Evolutionary conservation across 768 basidiomycete species (phyloP), one percentile per base, ranked within the genome.

Genomic region (Termitomyces sp.): DNA sequence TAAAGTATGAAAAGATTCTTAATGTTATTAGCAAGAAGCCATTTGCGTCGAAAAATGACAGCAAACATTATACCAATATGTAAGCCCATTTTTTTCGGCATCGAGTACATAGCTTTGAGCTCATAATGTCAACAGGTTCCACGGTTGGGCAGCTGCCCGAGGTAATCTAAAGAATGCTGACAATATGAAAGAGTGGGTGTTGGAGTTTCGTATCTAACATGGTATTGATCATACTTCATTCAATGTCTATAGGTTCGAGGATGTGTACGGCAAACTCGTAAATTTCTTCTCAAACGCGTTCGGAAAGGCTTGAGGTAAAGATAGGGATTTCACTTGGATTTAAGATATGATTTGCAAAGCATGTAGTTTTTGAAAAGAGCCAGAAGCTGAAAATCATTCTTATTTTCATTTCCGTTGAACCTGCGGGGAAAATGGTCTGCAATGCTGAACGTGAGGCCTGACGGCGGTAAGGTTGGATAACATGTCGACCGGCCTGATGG

Each of bases 71-170:
- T 57, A 45, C 70, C 2, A 75, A 73, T 57, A 80, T 80, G 76
- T 79, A 54, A 42, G 67, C 65, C 20, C 13, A 42, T 15, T 48
- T 49, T 55, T 4, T 29, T 40, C n/a, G n/a, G 56, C 52, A 39
- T 49, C 54, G 7, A 51, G 36, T n/a, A n/a, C n/a, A n/a, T n/a
- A 45, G 18, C 7, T 25, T 23, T 36, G n/a, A 32, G n/a, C 31
- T 44, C 22, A 42, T 44, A 18, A 10, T 43, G 33, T 22, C 15
- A 13, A 7, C 53, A 82, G 81, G 71, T 78, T 79, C 70, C 85
- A 86, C 59, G 84, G 84, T 32, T 88, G 78, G 73, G 82, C 84
- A 5, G 85, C 83, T 18, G 85, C 85, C 3, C 73, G 84, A 44
- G 84, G 75, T 2, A 71, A 86, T 63, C 70, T 86, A 50, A 72